Evolutionary conservation across 2,329 filamentous ascomycete genomes (phyloP).

Genomic region (Davidsoniella neocaledoniae): DNA sequence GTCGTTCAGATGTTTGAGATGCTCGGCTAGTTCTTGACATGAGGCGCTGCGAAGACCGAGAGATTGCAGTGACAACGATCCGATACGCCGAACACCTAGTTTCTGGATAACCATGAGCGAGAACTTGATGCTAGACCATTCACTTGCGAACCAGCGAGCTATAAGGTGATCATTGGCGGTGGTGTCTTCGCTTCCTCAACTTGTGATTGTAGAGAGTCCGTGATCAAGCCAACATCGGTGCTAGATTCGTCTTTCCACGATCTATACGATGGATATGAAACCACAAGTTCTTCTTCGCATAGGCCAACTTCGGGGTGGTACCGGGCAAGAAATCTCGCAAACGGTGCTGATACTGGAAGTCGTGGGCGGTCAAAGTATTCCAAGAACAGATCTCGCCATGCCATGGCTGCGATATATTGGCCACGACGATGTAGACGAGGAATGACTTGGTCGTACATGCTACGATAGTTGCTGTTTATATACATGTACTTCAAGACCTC

Average conservation of each 20-base stretch:
- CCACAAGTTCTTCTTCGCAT: conserved; percentile 21
- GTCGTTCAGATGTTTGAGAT: conserved; percentile 13
- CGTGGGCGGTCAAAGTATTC: conserved; percentile 9
- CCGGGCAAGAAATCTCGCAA: conserved; percentile 29
- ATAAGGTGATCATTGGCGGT: conserved; percentile 46
- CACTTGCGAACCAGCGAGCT: conserved; percentile 63
- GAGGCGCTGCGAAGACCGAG: conserved; percentile 41
- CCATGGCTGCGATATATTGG: conserved; percentile 24
- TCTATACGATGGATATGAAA: conserved; percentile 9
- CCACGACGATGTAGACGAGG: conserved; percentile 33
- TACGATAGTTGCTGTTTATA: conserved; percentile 24
- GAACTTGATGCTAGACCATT: conserved; percentile 53
- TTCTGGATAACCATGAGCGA: conserved; percentile 53
- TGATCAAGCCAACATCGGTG: neutral
- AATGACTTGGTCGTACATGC: conserved; percentile 34
- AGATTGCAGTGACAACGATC: conserved; percentile 60
- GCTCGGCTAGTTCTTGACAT: conserved; percentile 1
- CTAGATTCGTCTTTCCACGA: neutral
- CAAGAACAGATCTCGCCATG: conserved; percentile 31
- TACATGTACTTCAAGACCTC: conserved; percentile 30
- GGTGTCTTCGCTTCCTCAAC: neutral
- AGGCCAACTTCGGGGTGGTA: conserved; percentile 29
- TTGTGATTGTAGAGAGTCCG: neutral
- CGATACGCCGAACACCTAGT: conserved; percentile 55
- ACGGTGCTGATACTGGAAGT: conserved; percentile 25